Base-by-base conservation (phyloP, 2,329 filamentous ascomycete species). In the Aphanocladium album region DNA sequence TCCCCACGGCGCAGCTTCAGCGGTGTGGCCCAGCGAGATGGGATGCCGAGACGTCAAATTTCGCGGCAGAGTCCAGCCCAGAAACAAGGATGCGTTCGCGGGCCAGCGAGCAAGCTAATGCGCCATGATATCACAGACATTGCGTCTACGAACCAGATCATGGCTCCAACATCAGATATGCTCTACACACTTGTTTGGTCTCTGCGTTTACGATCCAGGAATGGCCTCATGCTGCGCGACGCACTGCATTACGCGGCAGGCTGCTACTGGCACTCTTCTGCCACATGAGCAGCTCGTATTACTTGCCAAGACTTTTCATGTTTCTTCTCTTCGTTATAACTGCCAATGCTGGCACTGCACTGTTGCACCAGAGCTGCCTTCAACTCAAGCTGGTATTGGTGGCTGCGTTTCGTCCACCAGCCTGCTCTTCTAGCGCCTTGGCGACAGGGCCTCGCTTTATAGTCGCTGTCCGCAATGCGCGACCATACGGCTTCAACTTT, bases 351-450 rank as follows among this genome's bases (percentile, higher is more conserved):
- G 19, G 50, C 8, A 16, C 35, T 62, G 50, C 8, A 16, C 35
- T 62, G 62, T 37, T 49, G 61, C 55, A 65, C 19, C 1, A 66
- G 41, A 2, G 19, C 61, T 8, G 51, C 45, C 39, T 66, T 49
- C 5, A 67, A 23, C n/a, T 63, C 33, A 12, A 6, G 33, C 12
- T 39, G 7, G 12, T 39, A 39, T 39, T 39, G 35, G 35, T 39
- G 35, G 35, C 35, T 39, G 35, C 35, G 35, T 39, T 39, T 39
- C 35, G 35, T 11, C 35, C 35, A 39, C 35, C 35, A 14, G 9
- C 11, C 35, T 39, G 35, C 35, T 39, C 30, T 16, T 11, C 35
- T 39, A 39, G 35, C 35, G 35, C 35, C 35, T 39, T 39, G 35
- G 35, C 35, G 12, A 8, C 35, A 17, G 35, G 12, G 35, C 9